phyloP scores from a whole-genome alignment of 768 basidiomycete genomes.

The Sarcodon sp. region DNA sequence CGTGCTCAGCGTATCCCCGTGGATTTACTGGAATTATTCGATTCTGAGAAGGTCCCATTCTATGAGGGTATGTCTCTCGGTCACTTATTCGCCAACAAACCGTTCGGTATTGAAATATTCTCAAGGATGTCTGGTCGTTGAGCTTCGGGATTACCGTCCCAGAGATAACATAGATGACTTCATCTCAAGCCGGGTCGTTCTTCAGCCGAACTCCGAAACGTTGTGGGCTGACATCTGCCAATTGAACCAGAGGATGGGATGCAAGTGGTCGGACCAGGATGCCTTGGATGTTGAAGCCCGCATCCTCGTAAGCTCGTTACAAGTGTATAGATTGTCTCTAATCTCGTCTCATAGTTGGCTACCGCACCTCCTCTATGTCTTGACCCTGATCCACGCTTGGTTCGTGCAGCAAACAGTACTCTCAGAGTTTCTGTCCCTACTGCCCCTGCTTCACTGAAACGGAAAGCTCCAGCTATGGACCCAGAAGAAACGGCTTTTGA shows the following conservation, averaged over 20 bases:
- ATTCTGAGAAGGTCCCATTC: slow-evolving; percentile 59
- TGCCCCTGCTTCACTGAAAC: slow-evolving; percentile 62
- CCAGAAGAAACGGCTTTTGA: slow-evolving; percentile 70
- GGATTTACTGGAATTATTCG: slow-evolving; percentile 75
- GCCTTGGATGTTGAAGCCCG: slow-evolving; percentile 65
- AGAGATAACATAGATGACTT: slow-evolving; percentile 21
- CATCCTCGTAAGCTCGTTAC: slow-evolving; percentile 40
- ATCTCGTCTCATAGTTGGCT: slow-evolving; percentile 36
- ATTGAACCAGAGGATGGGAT: slow-evolving; percentile 43
- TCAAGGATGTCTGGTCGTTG: slow-evolving; percentile 76
- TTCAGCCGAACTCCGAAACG: slow-evolving; percentile 68
- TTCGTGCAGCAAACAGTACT: slow-evolving; percentile 64
- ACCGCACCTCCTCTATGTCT: slow-evolving; percentile 69
- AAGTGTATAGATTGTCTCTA: slow-evolving; percentile 2
- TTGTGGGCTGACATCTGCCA: slow-evolving; percentile 71
- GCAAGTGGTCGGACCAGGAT: slow-evolving; percentile 58
- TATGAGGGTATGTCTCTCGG: slow-evolving; percentile 56
- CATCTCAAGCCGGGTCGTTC: slow-evolving; percentile 37
- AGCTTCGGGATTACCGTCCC: slow-evolving; percentile 64
- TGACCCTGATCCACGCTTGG: slow-evolving; percentile 66
- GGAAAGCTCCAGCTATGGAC: slow-evolving; percentile 58
- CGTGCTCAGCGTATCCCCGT: slow-evolving; percentile 74
- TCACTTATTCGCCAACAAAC: neutral
- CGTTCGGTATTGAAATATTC: neutral
- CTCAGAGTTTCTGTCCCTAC: slow-evolving; percentile 61